Evolutionary conservation across 2,329 filamentous ascomycete species (phyloP), one percentile per base, ranked within the genome.

Genomic region (Rhynchosporium agropyri): DNA sequence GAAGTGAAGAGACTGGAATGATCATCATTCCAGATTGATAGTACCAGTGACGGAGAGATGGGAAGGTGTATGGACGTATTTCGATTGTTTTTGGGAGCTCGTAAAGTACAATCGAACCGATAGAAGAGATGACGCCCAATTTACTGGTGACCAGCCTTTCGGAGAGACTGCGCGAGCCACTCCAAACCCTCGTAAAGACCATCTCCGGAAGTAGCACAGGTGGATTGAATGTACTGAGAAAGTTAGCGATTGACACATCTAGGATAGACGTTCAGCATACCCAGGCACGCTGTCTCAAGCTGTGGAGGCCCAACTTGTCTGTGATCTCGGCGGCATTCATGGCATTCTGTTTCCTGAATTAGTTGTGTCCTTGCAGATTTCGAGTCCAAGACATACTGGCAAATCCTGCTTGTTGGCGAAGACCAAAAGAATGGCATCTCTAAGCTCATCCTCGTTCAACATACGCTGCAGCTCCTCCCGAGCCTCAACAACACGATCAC

Each of bases 391-490:
- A 85, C 92, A 79, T 84, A 97, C 95, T 74, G 90, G 89, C 80
- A 98, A 83, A 93, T 99, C 95, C 85, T 99, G 95, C 86, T 99
- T 99, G 89, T 99, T 99, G 81, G 95, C 95, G 76, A 99, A 99
- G 75, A 99, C 94, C 75, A 99, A 83, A 73, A 99, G 87, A 74
- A 97, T 89, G 71, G 95, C 95, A 78, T 99, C 95, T 78, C 94
- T 91, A 80, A 99, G 92, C 84, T 99, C 95, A 72, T 97, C 91
- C 81, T 99, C 95, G 82, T 98, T 96, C 79, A 99, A 88, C 88
- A 99, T 99, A 79, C 95, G 90, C 80, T 96, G 91, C 76, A 99
- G 84, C 81, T 99, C 95, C 80, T 96, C 92, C 69, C 92, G 88
- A 75, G 95, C 95, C 85, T 99, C 95, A 73, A 95, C 90, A 76